Base-by-base conservation (phyloP, 306 rosid species). In the Trichosanthes cucumerina region DNA sequence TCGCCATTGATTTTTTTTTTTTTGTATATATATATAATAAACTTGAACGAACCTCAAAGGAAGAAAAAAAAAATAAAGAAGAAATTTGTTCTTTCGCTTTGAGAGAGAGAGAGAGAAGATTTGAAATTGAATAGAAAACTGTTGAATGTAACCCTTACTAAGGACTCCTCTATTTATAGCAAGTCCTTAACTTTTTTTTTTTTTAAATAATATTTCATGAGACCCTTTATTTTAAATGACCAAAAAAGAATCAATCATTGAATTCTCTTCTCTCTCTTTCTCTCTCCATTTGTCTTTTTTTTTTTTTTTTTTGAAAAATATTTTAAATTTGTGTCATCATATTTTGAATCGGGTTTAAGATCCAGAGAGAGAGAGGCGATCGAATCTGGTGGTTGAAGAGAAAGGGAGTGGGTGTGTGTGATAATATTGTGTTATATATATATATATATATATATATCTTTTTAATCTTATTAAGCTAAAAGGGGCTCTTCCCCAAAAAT, bases 331-430 rank as follows among this genome's bases (percentile, higher is more conserved):
- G 75, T 80, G 89, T 82, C 86, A 81, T 77, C 68, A 78, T 81
- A 78, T 81, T 66, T 43, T 76, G 24, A 80, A 76, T 76, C 0
- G 81, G 80, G 9, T 72, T 14, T 57, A 75, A 80, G 88, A 83
- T 85, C 82, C 74, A 69, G 33, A 69, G 50, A 69, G 50, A 69
- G 50, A 78, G 72, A 80, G 62, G 74, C 52, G 26, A 65, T 36
- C 73, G 85, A 89, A 82, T 80, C 83, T 79, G 84, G 91, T 87
- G 81, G 91, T 84, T 85, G 88, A 80, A 46, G 87, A 52, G 87
- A 43, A 66, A 69, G 34, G 36, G 73, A 65, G 73, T 69, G 33
- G 75, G 75, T 39, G 52, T 41, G 74, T 49, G 10, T 24, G 4
- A 46, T 75, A 57, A 46, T 75, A 57, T 64, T 47, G 12, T 76